Percentiles rank a stretch among this genome's conserved stretches.
phyloP scores from a whole-genome alignment of 2,329 filamentous ascomycete species.

The Tolypocladium tundrense region DNA sequence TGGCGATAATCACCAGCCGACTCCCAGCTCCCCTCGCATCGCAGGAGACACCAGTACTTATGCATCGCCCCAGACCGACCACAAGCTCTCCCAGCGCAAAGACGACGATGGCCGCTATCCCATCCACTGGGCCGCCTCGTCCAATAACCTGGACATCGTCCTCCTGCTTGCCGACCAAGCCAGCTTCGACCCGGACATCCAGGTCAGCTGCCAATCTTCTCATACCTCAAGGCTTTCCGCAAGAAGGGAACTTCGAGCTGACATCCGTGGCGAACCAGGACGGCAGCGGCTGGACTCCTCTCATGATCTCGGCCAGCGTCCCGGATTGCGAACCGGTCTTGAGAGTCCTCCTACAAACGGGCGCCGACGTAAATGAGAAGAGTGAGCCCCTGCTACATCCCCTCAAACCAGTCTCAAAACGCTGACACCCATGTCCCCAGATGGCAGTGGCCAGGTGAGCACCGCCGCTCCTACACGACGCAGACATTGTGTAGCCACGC shows the following conservation, averaged over 20 bases:
- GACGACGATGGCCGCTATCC: conserved; percentile 86
- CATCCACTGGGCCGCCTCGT: conserved; percentile 88
- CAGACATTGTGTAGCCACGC: background rate
- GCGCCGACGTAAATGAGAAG: conserved; percentile 63
- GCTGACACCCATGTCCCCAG: conserved; percentile 24
- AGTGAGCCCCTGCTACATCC: conserved; percentile 32
- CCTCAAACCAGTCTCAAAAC: no score
- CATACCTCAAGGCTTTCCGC: background rate
- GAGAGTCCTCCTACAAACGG: conserved; percentile 55
- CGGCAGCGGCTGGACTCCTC: conserved; percentile 68
- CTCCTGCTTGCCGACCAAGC: conserved; percentile 59
- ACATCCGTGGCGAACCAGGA: conserved; percentile 37
- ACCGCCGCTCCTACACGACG: background rate
- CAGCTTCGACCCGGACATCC: conserved; percentile 73
- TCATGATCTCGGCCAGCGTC: conserved; percentile 74
- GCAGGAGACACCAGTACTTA: background rate
- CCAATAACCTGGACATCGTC: conserved; percentile 68
- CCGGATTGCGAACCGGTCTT: conserved; percentile 62
- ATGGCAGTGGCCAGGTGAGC: conserved; percentile 53
- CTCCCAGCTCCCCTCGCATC: background rate
- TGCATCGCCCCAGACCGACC: conserved; percentile 50
- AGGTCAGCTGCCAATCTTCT: conserved; percentile 34
- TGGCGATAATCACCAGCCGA: background rate
- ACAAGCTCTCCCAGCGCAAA: conserved; percentile 58
- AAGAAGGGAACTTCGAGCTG: background rate